Evolutionary conservation across 1,139 yeast genomes (phyloP), one percentile per base, ranked within the genome.

Genomic region (Entelexis paramagnoliae): DNA sequence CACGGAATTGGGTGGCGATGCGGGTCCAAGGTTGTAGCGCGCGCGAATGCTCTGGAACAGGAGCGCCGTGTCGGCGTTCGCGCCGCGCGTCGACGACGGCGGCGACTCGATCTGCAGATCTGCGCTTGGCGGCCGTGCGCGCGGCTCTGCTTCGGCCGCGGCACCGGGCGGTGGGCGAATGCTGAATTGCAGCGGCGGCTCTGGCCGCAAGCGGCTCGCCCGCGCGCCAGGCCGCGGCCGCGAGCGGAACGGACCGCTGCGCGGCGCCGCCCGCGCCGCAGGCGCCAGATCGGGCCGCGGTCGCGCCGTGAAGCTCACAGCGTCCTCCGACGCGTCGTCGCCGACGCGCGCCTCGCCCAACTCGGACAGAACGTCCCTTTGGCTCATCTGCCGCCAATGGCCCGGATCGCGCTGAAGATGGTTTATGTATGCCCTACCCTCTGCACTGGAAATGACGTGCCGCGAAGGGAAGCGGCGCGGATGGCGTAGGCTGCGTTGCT

Each of bases 371-470:
- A 30, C n/a, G 43, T 39, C 43, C 20, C 32, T 26, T 14, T 39
- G 32, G 43, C 43, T 39, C 43, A 39, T 39, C 14, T 22, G n/a
- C 16, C 32, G 43, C 43, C 32, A 24, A 5, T 2, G 20, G 20
- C 26, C 36, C 10, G 32, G 32, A 39, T 20, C 43, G 43, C 32
- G 30, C 24, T 39, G 22, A n/a, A 13, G 20, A n/a, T 6, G 43
- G 24, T 29, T 35, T 38, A 22, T 26, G 43, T 32, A n/a, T n/a
- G n/a, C 43, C 43, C 32, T 39, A n/a, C 43, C 43, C 43, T 24
- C 28, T 5, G 5, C 10, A 4, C 6, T 6, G 24, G 24, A 6
- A 6, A 4, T 22, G 6, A 22, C 24, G 24, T 6, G 24, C 24
- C 6, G 24, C 24, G 6, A 6, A 22, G 6, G 24, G 6, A 22